Evolutionary conservation across 2,329 filamentous ascomycete genomes (phyloP).

Genomic region (Pyricularia grisea): DNA sequence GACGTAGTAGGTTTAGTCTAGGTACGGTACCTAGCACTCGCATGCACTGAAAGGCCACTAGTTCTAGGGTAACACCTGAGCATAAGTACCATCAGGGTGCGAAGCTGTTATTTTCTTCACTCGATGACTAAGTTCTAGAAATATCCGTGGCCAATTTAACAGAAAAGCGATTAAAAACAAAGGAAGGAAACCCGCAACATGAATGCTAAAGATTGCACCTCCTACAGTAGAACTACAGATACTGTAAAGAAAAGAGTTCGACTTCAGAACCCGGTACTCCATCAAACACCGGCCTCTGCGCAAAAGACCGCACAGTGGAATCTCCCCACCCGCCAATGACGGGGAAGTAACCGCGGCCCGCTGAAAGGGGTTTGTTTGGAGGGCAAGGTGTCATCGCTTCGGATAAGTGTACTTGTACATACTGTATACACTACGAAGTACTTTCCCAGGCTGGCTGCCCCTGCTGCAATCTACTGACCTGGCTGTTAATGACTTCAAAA

Average conservation of each 20-base stretch:
- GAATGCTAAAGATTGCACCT: too few relatives aligned
- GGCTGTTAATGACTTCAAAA: not conserved
- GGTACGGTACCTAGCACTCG: not conserved
- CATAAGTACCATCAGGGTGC: not conserved
- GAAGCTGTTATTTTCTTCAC: not conserved
- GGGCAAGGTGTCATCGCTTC: not conserved
- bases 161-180: too few relatives aligned
- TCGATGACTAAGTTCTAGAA: too few relatives aligned
- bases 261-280: not conserved
- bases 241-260: too few relatives aligned
- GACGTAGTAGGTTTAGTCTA: not conserved
- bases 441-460: not conserved
- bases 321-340: not conserved
- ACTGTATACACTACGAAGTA: too few relatives aligned
- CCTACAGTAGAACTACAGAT: too few relatives aligned
- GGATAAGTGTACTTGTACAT: too few relatives aligned
- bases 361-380: not conserved
- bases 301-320: not conserved
- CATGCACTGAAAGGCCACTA: not conserved
- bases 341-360: not conserved
- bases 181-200: too few relatives aligned
- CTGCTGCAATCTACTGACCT: not conserved
- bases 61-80: too few relatives aligned
- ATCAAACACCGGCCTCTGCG: not conserved
- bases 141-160: too few relatives aligned